These are phyloP conservation scores for Murraya paniculata DNA, from an alignment of 345 rosid species.

Conservation along the genomic window DNA sequence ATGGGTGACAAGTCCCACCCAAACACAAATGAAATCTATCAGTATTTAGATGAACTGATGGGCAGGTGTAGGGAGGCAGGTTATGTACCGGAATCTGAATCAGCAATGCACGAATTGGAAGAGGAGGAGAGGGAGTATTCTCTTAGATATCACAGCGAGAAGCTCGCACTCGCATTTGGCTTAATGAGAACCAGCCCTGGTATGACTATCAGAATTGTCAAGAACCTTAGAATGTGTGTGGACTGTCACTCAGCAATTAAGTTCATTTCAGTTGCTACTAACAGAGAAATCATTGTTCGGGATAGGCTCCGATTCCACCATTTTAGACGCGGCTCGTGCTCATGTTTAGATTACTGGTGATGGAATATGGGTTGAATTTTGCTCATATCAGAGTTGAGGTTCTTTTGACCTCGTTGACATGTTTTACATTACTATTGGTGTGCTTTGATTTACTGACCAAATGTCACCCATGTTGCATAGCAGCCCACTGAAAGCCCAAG, in stretches of 20 bases:
- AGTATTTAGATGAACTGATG: constrained; percentile 62
- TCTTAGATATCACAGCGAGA: constrained; percentile 78
- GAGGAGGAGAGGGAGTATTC: constrained; percentile 84
- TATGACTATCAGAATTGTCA: constrained; percentile 47
- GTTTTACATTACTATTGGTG: background rate
- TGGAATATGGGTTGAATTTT: constrained; percentile 7
- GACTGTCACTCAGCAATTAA: constrained; percentile 79
- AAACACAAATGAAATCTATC: constrained; percentile 49
- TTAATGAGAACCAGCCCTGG: constrained; percentile 50
- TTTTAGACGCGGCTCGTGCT: constrained; percentile 64
- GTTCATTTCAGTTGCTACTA: constrained; percentile 50
- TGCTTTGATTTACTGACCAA: background rate
- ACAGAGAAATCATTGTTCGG: constrained; percentile 64
- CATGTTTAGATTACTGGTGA: constrained; percentile 78
- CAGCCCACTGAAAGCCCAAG: background rate
- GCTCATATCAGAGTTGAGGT: background rate
- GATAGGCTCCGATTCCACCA: constrained; percentile 82
- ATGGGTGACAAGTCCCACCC: constrained; percentile 75
- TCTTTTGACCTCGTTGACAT: background rate
- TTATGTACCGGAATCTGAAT: constrained; percentile 50
- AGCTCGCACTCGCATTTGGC: constrained; percentile 78
- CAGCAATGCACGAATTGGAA: constrained; percentile 76
- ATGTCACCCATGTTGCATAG: background rate
- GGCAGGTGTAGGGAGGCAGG: constrained; percentile 64
- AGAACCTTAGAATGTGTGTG: constrained; percentile 79